phyloP scores from a whole-genome alignment of 2,329 filamentous ascomycete genomes.

The Aspergillus neoniger region DNA sequence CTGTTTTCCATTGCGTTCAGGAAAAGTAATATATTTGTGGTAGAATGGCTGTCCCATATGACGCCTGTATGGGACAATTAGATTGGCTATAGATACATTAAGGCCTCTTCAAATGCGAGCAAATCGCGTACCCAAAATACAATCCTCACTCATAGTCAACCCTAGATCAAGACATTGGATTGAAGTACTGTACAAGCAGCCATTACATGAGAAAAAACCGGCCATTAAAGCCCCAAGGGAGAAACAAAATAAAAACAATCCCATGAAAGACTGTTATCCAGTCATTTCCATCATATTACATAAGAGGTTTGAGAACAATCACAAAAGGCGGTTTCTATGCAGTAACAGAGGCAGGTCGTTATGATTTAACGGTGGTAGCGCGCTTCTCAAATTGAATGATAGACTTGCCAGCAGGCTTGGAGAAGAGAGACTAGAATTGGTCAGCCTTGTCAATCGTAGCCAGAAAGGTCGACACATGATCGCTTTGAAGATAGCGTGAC shows the following conservation, averaged over 20 bases:
- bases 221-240: background rate
- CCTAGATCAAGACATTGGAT: background rate
- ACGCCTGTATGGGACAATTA: background rate
- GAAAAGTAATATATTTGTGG: too few species aligned
- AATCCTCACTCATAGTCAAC: background rate
- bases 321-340: background rate
- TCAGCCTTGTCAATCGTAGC: background rate
- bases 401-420: slow-evolving; percentile 69
- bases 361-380: slow-evolving; percentile 29
- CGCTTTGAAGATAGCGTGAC: slow-evolving; percentile 17
- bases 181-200: background rate
- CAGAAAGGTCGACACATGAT: background rate
- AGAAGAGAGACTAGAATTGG: slow-evolving; percentile 61
- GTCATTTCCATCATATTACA: background rate
- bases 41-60: background rate
- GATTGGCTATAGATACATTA: background rate
- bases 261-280: background rate
- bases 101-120: background rate
- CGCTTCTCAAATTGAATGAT: slow-evolving; percentile 71
- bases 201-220: background rate
- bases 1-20: background rate
- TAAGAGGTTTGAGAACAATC: background rate
- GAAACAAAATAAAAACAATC: background rate
- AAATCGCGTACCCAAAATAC: background rate
- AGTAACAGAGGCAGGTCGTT: slow-evolving; percentile 8